phyloP scores from a whole-genome alignment of 352 stramenopile species.

The Globisporangium orthogonon region DNA sequence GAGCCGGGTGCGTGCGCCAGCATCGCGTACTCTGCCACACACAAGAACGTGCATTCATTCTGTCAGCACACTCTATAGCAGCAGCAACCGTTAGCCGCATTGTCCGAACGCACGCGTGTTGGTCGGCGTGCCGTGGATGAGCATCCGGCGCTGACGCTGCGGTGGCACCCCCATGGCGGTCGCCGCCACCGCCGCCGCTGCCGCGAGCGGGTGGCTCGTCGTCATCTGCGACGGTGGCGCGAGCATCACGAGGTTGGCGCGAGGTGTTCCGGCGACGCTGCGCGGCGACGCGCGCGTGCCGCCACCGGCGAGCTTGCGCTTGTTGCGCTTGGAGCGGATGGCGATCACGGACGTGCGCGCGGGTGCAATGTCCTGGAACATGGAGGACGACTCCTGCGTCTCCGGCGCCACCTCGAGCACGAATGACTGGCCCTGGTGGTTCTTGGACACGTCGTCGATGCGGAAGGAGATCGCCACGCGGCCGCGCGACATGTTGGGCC shows the following conservation, averaged over 20 bases:
- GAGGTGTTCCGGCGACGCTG: slow-evolving; percentile 29
- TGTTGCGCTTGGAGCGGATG: slow-evolving; percentile 94
- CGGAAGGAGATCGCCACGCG: slow-evolving; percentile 88
- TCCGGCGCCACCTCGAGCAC: slow-evolving; percentile 87
- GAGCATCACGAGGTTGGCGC: slow-evolving; percentile 29
- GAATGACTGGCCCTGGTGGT: slow-evolving; percentile 95
- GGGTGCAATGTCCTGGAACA: slow-evolving; percentile 89
- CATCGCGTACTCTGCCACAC: slow-evolving; percentile 7
- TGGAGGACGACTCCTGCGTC: slow-evolving; percentile 68
- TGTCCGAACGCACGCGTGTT: slow-evolving; percentile 10
- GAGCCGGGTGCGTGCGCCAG: slow-evolving; percentile 8
- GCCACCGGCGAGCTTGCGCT: slow-evolving; percentile 55
- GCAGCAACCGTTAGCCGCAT: too few species aligned
- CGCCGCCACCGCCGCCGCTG: not conserved
- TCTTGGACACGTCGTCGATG: slow-evolving; percentile 97
- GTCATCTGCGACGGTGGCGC: slow-evolving; percentile 16
- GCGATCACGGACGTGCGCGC: slow-evolving; percentile 86
- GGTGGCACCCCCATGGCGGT: slow-evolving; percentile 1
- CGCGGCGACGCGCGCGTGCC: slow-evolving; percentile 28
- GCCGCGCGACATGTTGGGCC: slow-evolving; percentile 83
- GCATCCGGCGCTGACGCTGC: slow-evolving; percentile 16
- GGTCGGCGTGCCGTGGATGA: slow-evolving; percentile 10
- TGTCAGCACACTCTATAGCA: too few species aligned
- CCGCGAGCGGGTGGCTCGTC: not conserved
- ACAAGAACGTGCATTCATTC: too few species aligned